Conservation (phyloP, 2,329 filamentous ascomycete species). For the Fusarium sp. region DNA sequence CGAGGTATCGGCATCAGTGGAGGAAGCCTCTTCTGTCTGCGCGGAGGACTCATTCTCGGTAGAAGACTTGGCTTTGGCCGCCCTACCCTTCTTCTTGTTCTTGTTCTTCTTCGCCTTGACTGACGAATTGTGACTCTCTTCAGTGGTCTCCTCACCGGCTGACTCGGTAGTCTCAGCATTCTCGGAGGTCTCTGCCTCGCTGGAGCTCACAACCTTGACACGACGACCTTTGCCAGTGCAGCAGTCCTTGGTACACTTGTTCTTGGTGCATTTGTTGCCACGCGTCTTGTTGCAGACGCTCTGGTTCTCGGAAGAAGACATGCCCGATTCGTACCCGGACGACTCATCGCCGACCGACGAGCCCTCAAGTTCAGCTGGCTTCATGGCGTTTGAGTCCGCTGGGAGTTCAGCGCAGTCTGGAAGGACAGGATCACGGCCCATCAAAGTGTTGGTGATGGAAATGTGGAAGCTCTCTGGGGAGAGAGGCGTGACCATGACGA, state of each 20-base stretch:
- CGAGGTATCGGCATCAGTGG: conserved; percentile 12
- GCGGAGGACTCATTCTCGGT: conserved; percentile 23
- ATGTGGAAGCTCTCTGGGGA: conserved; percentile 25
- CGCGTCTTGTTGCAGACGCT: conserved; percentile 9
- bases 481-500: conserved; percentile 16
- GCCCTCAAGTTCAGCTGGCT: conserved; percentile 1
- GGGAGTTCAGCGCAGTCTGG: conserved; percentile 8
- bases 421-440: conserved; percentile 6
- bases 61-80: conserved; percentile 1
- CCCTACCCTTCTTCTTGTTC: conserved; percentile 21
- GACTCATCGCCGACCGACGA: conserved; percentile 12
- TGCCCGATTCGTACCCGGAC: not conserved
- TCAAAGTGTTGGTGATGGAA: conserved; percentile 10
- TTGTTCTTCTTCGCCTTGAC: conserved; percentile 22
- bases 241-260: conserved; percentile 3
- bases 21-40: conserved; percentile 7
- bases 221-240: conserved; percentile 1
- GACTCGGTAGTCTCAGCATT: conserved; percentile 9
- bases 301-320: not conserved
- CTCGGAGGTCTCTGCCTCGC: conserved; percentile 3
- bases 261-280: conserved; percentile 7
- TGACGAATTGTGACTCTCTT: not conserved
- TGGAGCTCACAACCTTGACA: conserved; percentile 17
- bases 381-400: not conserved
- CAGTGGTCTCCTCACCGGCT: not conserved